Evolutionary conservation across 176 grass and related monocot species (phyloP), one percentile per base, ranked within the genome.

Genomic region (Carex cristatella): DNA sequence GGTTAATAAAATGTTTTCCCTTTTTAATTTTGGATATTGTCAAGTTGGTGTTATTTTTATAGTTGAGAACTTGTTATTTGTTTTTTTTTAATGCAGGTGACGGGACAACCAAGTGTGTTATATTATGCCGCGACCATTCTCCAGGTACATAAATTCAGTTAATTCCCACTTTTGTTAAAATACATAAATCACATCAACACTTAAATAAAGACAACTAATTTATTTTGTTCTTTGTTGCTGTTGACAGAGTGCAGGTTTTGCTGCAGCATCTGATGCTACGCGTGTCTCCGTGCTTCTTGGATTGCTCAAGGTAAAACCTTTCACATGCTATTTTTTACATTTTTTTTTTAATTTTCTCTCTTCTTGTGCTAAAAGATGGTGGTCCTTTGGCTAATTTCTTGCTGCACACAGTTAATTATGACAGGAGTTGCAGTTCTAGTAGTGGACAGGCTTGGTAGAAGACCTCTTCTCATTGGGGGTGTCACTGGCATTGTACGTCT

Each of bases 111-210:
- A n/a, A 98, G 96, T 31, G 93, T 98, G 80, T 70, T 98, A 61
- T 98, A 98, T 87, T 98, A 98, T 93, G 95, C 95, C 10, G 95
- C 95, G 62, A 98, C 95, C 30, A 98, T 98, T 30, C 81, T 98
- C 88, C 93, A 93, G 95, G 95, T 98, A 93, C 4, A 65, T 19
- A 69, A 85, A 63, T 44, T 76, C 14, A 5, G 44, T 14, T 61
- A 5, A 85, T 69, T 54, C 42, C 44, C 15, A 28, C 1, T 9
- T 63, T 37, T 72, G 2, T 77, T 57, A 61, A 27, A 83, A 54
- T 70, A 12, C 11, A 31, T 63, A 61, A 44, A 74, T 85, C 23
- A 40, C n/a, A 30, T 46, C 76, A 65, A 76, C 54, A 27, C 56
- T 12, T 76, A 53, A 32, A 65, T 14, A 3, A 28, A 67, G 15